Conservation (phyloP, 2,329 filamentous ascomycete genomes). For the Talaromyces amestolkiae region DNA sequence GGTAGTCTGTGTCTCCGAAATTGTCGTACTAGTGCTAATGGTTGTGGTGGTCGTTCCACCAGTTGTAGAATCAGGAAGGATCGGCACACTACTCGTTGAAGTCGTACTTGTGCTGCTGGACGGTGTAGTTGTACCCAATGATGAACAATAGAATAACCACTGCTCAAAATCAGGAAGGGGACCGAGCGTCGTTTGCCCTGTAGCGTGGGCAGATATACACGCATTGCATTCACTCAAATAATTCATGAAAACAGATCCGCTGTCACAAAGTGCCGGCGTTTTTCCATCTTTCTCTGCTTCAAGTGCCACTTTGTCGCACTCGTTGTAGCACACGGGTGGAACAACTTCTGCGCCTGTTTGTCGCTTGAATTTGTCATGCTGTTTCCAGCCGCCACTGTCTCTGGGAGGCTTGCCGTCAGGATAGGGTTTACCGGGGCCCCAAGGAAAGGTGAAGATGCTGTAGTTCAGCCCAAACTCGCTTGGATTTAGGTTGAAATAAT, state of each 20-base stretch:
- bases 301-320: conserved; percentile 52
- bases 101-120: conserved; percentile 2
- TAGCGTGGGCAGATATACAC: conserved; percentile 17
- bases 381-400: background rate
- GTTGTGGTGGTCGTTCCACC: background rate
- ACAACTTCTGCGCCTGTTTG: conserved; percentile 20
- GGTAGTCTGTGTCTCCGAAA: background rate
- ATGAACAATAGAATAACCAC: conserved; percentile 19
- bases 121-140: background rate
- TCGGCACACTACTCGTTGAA: conserved; percentile 7
- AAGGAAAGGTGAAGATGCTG: conserved; percentile 53
- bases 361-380: background rate
- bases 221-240: conserved; percentile 12
- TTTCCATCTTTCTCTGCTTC: conserved; percentile 53
- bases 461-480: conserved; percentile 61
- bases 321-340: conserved; percentile 52
- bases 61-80: conserved; percentile 5
- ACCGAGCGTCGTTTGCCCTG: background rate
- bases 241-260: conserved; percentile 18
- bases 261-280: conserved; percentile 23
- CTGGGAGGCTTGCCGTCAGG: background rate
- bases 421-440: background rate
- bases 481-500: conserved; percentile 66
- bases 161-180: conserved; percentile 21
- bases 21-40: background rate